Evolutionary conservation across 768 basidiomycete genomes (phyloP).

Genomic region (Chalciporus piperatus): DNA sequence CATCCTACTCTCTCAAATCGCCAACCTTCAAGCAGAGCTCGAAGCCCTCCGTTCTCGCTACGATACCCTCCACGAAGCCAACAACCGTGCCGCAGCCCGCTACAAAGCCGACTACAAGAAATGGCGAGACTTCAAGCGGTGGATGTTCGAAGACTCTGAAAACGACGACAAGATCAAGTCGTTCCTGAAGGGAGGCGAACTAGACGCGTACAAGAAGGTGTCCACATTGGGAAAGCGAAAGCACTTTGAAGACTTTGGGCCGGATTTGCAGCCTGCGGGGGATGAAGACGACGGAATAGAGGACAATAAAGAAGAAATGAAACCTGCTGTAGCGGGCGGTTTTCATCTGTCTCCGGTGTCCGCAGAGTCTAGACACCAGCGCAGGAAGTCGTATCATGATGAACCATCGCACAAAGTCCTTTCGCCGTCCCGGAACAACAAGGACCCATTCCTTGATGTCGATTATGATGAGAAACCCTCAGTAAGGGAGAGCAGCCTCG

Average conservation of each 20-base stretch:
- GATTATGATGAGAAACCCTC: background rate
- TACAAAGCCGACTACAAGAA: conserved; percentile 53
- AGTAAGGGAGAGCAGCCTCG: background rate
- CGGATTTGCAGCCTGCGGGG: conserved; percentile 6
- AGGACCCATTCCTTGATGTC: conserved; percentile 11
- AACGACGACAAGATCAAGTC: conserved; percentile 28
- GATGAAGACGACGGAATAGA: conserved; percentile 7
- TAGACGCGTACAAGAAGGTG: conserved; percentile 19
- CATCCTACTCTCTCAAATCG: conserved; percentile 13
- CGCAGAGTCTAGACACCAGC: conserved; percentile 4
- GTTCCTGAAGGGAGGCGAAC: conserved; percentile 29
- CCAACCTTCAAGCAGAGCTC: conserved; percentile 31
- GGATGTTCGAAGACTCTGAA: conserved; percentile 38
- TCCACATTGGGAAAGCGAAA: conserved; percentile 29
- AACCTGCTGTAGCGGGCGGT: background rate
- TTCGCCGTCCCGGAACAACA: conserved; percentile 5
- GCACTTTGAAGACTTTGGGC: conserved; percentile 20
- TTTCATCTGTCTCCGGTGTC: background rate
- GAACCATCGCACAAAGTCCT: conserved; percentile 7
- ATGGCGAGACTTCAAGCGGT: conserved; percentile 46
- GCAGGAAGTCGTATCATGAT: conserved; percentile 18
- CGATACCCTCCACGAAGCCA: conserved; percentile 42
- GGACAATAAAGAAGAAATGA: conserved; percentile 4
- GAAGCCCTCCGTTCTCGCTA: conserved; percentile 39
- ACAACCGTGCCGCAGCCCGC: conserved; percentile 43